Evolutionary conservation across 2,329 filamentous ascomycete species (phyloP), one percentile per base, ranked within the genome.

Genomic region (Penicillium sclerotiorum): DNA sequence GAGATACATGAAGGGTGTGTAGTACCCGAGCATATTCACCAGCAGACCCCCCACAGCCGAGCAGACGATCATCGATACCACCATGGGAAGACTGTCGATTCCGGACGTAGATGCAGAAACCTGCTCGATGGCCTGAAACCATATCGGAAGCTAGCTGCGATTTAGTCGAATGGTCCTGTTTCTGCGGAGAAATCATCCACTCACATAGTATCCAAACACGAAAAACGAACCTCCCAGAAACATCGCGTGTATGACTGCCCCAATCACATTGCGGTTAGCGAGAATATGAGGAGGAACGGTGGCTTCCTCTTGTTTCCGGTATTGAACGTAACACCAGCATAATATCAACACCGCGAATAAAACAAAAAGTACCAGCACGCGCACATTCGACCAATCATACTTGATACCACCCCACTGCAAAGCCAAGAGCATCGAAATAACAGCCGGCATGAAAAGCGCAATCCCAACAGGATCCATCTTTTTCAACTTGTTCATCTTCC

Each of bases 331-430:
- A 15, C 69, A 51, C 52, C 77, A 75, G 1, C 69, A 68, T 3
- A 71, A 68, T 0, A 73, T 70, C n/a, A 80, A 68, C 4, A 81
- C 69, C 6, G 72, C 73, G 47, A 79, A 79, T 1, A 82, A 63
- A 5, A 78, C 68, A 23, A 82, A 74, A 4, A 81, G 66, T 0
- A 71, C 70, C 42, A 80, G 74, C 32, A 80, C 72, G 8, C 69
- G 71, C 28, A 65, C 63, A 54, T 70, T 72, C 17, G 55, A 62
- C 78, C 78, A 81, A 1, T 70, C 33, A 35, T 76, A 73, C 25
- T 65, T 73, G 5, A 71, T 72, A 1, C 75, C 72, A 9, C 75
- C 75, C 67, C 70, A 76, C 46, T 80, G 73, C 8, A 81, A 63
- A 1, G 76, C 75, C 5, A 81, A 62, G 44, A 81, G 68, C 4